Conservation (phyloP, 805 yeast species). For the Candida germanica region DNA sequence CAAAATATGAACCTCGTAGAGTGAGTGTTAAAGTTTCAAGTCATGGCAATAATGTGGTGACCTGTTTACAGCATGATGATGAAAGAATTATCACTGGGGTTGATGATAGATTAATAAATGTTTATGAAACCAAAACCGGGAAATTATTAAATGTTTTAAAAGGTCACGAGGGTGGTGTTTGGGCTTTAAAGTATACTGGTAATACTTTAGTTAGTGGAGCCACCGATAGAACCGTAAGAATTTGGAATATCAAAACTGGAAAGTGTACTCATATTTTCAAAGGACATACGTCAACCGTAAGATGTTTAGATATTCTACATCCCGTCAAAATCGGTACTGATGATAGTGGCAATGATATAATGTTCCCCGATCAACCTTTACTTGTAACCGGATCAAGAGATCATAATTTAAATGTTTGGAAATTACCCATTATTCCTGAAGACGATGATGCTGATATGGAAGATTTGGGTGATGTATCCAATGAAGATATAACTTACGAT, state of each 20-base stretch:
- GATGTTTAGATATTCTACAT: conserved; percentile 81
- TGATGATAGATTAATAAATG: conserved; percentile 78
- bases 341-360: conserved; percentile 52
- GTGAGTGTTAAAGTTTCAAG: conserved; percentile 54
- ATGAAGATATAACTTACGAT: conserved; percentile 25
- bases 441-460: conserved; percentile 30
- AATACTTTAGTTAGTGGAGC: conserved; percentile 88
- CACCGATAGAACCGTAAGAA: conserved; percentile 88
- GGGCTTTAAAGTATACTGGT: conserved; percentile 91
- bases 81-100: conserved; percentile 90
- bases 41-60: conserved; percentile 75
- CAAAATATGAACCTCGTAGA: conserved; percentile 62
- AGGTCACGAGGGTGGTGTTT: conserved; percentile 97
- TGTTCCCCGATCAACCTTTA: conserved; percentile 62
- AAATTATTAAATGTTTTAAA: conserved; percentile 54
- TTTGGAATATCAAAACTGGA: conserved; percentile 87
- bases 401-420: conserved; percentile 45
- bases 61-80: conserved; percentile 90
- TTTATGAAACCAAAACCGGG: conserved; percentile 78
- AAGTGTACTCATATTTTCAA: conserved; percentile 86
- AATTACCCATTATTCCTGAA: conserved; percentile 50
- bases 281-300: conserved; percentile 90
- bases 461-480: conserved; percentile 1
- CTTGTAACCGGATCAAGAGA: conserved; percentile 52
- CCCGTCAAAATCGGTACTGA: conserved; percentile 64